A percentile compares a stretch with the other conserved stretches of the same genome.
Conservation (phyloP, 1,139 yeast genomes). For the Kluyveromyces marxianus region DNA sequence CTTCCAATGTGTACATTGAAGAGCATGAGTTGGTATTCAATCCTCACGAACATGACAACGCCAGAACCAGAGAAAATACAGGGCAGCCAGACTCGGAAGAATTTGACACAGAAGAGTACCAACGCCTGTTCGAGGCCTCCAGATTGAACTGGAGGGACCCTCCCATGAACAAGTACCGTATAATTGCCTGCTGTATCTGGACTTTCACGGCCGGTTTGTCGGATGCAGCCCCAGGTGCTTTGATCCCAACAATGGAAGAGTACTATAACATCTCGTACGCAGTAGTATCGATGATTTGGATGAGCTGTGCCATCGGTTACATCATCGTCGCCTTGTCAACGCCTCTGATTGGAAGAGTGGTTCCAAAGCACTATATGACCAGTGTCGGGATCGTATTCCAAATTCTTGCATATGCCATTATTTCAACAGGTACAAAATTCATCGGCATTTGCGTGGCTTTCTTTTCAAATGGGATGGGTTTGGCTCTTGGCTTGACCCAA, state of each 20-base stretch:
- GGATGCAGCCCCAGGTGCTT: conserved; percentile 6
- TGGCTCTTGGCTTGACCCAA: conserved; percentile 4
- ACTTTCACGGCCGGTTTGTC: conserved; percentile 1
- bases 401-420: background rate
- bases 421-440: background rate
- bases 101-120: background rate
- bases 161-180: conserved; percentile 3
- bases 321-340: conserved; percentile 2
- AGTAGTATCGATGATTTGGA: conserved; percentile 3
- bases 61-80: background rate
- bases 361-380: background rate
- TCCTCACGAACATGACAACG: background rate
- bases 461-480: conserved; percentile 4
- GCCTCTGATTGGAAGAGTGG: background rate
- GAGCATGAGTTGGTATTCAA: conserved; percentile 3
- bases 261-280: conserved; percentile 1
- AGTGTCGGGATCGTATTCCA: conserved; percentile 1
- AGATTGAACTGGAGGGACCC: conserved; percentile 4
- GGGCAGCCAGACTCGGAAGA: background rate
- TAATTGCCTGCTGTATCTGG: conserved; percentile 3
- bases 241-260: conserved; percentile 2
- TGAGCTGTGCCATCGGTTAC: conserved; percentile 4
- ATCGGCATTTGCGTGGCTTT: conserved; percentile 1
- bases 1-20: background rate
- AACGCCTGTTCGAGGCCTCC: background rate